A percentile compares a stretch with the other conserved stretches of the same genome.
These are phyloP conservation scores for Lepidium aucheri DNA, from an alignment of 345 rosid genomes.

Conservation along the genomic window DNA sequence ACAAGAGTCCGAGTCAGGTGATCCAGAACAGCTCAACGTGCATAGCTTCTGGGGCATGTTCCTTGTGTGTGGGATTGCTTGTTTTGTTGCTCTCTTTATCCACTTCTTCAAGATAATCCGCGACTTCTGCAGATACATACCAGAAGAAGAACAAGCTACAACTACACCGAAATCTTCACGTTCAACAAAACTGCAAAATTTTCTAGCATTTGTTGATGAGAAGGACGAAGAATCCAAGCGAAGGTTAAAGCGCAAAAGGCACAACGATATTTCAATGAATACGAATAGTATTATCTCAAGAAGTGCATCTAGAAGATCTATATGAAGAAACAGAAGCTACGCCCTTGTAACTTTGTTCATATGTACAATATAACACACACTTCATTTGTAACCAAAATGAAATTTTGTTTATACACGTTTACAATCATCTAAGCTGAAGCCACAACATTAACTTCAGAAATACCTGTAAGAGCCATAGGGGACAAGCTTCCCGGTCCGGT, in stretches of 20 bases:
- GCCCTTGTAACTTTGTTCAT: neutral
- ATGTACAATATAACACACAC: neutral
- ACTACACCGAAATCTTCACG: slow-evolving; percentile 29
- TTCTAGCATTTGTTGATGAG: slow-evolving; percentile 50
- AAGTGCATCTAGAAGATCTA: slow-evolving; percentile 4
- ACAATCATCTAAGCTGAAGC: neutral
- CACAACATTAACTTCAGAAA: neutral
- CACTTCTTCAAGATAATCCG: slow-evolving; percentile 41
- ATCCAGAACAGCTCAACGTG: slow-evolving; percentile 54
- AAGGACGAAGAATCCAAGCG: slow-evolving; percentile 41
- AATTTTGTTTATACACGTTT: neutral
- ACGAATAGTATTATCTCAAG: neutral
- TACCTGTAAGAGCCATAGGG: neutral
- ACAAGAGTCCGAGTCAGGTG: slow-evolving; percentile 23
- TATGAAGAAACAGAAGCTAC: slow-evolving; percentile 2
- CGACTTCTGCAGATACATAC: slow-evolving; percentile 35
- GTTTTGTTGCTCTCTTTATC: slow-evolving; percentile 46
- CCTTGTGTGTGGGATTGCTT: slow-evolving; percentile 60
- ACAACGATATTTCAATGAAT: slow-evolving; percentile 22
- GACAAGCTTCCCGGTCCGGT: neutral
- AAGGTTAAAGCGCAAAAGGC: slow-evolving; percentile 51
- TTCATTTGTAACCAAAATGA: neutral
- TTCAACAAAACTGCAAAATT: slow-evolving; percentile 44
- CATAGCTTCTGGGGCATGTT: slow-evolving; percentile 83
- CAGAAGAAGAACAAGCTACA: slow-evolving; percentile 5